A percentile compares a stretch with the other conserved stretches of the same genome.
phyloP scores from a whole-genome alignment of 176 grass and related monocot species.

The Avena insularis region DNA sequence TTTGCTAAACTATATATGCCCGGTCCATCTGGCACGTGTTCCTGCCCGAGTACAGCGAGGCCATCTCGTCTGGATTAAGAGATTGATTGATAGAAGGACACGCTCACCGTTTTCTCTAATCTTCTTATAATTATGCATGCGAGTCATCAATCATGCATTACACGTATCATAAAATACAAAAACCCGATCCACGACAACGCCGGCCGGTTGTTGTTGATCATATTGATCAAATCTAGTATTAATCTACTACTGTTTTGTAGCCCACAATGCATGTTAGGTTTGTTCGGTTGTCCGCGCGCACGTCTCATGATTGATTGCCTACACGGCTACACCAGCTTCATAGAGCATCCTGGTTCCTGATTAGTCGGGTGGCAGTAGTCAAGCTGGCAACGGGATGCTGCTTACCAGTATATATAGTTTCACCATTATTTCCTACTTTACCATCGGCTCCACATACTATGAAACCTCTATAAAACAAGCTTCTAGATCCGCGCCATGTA shows the following conservation, averaged over 20 bases:
- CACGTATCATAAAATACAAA: neutral
- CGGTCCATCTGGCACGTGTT: neutral
- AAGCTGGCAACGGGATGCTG: too few relatives aligned
- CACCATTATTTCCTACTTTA: too few relatives aligned
- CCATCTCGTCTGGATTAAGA: neutral
- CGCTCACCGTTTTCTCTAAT: neutral
- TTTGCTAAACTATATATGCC: neutral
- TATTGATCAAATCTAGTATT: neutral
- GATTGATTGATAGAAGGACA: neutral
- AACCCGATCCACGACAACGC: neutral
- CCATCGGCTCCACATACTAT: too few relatives aligned
- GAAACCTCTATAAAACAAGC: too few relatives aligned
- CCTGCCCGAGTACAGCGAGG: neutral
- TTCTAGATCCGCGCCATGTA: too few relatives aligned
- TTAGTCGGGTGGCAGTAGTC: too few relatives aligned
- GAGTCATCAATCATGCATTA: neutral
- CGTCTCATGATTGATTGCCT: too few relatives aligned
- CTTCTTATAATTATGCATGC: neutral
- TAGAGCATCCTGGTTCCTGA: too few relatives aligned
- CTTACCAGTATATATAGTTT: too few relatives aligned
- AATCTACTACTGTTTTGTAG: neutral
- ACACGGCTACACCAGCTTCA: too few relatives aligned
- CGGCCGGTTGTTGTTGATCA: neutral
- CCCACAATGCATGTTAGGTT: neutral
- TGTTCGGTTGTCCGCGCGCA: neutral